phyloP scores from a whole-genome alignment of 805 yeast genomes.

The Metschnikowia peoriensis region DNA sequence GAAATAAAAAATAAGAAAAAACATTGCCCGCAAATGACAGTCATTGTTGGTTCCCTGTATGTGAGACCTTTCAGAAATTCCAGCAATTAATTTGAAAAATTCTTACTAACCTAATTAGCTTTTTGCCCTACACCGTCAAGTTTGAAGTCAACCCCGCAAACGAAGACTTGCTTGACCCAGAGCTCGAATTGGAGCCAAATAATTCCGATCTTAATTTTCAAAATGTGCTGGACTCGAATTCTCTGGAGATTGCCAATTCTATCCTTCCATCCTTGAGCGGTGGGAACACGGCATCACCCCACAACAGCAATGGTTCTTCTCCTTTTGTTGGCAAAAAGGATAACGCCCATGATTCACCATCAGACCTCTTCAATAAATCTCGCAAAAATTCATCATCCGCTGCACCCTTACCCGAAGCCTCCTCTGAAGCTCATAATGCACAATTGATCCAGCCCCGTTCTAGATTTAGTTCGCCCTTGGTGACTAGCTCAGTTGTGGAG shows the following conservation, averaged over 20 bases:
- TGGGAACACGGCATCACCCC: conserved; percentile 27
- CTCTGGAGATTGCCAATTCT: conserved; percentile 20
- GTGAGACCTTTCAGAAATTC: conserved; percentile 24
- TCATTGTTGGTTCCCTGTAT: conserved; percentile 67
- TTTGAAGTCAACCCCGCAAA: conserved; percentile 40
- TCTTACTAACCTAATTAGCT: conserved; percentile 37
- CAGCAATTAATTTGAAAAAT: background rate
- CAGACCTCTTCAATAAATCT: conserved; percentile 48
- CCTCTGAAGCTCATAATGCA: conserved; percentile 26
- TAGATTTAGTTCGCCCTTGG: conserved; percentile 27
- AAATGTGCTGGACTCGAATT: conserved; percentile 1
- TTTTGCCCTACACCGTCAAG: conserved; percentile 75
- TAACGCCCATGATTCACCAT: conserved; percentile 38
- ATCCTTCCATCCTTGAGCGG: conserved; percentile 38
- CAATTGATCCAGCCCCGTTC: conserved; percentile 48
- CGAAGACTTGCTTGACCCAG: conserved; percentile 9
- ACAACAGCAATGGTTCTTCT: conserved; percentile 16
- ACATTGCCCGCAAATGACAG: conserved; percentile 47
- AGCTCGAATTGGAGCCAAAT: conserved; percentile 6
- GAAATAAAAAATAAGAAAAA: background rate
- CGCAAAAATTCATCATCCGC: conserved; percentile 22
- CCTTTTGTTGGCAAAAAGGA: conserved; percentile 22
- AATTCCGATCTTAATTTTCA: background rate
- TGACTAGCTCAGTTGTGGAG: conserved; percentile 36
- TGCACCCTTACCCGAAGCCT: conserved; percentile 21